phyloP scores from a whole-genome alignment of 768 basidiomycete genomes.

The Phanerochaete sordida region DNA sequence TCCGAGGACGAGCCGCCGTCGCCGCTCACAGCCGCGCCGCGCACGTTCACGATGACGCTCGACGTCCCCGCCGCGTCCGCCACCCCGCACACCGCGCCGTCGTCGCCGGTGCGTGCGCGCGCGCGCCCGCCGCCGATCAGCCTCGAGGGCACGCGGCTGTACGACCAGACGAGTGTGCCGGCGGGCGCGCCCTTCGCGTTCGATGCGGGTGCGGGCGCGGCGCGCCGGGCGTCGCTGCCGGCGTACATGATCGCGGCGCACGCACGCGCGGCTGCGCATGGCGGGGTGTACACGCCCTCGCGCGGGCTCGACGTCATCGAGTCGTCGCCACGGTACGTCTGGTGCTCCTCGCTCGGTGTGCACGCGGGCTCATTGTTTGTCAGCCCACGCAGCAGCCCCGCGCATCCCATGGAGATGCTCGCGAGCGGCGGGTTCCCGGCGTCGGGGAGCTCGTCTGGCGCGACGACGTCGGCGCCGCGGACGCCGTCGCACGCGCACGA shows the following conservation, averaged over 20 bases:
- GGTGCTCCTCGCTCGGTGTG: not conserved
- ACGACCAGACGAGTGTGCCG: not conserved
- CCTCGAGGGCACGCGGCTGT: not conserved
- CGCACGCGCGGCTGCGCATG: not conserved
- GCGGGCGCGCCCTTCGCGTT: not conserved
- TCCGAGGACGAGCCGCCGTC: conserved; percentile 1
- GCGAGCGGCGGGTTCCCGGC: too few relatives aligned
- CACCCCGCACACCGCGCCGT: not conserved
- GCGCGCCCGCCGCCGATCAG: conserved; percentile 6
- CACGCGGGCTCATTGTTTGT: not conserved
- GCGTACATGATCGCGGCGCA: conserved; percentile 1
- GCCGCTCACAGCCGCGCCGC: conserved; percentile 4
- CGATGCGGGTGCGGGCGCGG: not conserved
- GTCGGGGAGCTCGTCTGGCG: conserved; percentile 9
- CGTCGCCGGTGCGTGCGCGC: not conserved
- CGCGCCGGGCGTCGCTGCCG: conserved; percentile 9
- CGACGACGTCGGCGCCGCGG: conserved; percentile 6
- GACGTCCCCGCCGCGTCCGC: not conserved
- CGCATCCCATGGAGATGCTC: not conserved
- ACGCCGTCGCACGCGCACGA: conserved; percentile 11
- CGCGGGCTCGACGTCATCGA: conserved; percentile 3
- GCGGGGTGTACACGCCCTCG: not conserved
- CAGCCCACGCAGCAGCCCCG: conserved; percentile 6
- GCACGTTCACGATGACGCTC: not conserved
- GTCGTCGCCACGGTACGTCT: not conserved